Evolutionary conservation across 2,329 filamentous ascomycete species (phyloP), one percentile per base, ranked within the genome.

Genomic region (Cylindrodendrum hubeiense): DNA sequence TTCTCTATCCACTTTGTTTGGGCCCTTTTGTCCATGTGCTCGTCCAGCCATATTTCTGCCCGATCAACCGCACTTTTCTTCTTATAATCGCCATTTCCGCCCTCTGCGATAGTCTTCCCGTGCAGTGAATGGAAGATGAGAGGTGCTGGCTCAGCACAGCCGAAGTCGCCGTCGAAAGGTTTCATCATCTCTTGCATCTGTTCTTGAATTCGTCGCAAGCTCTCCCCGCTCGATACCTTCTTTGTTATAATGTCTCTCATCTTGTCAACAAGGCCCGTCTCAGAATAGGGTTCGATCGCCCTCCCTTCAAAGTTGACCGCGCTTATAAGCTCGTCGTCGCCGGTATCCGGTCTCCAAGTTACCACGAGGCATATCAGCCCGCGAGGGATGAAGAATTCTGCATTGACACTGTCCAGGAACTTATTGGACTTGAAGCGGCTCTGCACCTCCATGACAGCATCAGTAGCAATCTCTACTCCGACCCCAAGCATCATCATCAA

Each of bases 361-460:
- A 90, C 83, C 39, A 91, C 79, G 21, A 80, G 43, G 4, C 72
- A 76, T 13, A 84, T 86, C 0, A 90, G 79, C 0, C 88, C 88
- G 2, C 82, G 82, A 0, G 88, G 87, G 50, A 80, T 82, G 74
- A 90, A 91, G 63, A 88, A 83, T 3, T 85, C 79, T 9, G 83
- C 79, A 70, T 90, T 90, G 69, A 88, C 81, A 37, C 79, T 76
- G 67, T 89, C 83, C 17, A 91, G 80, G 71, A 87, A 90, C 0
- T 73, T 77, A 69, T 89, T 89, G 0, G 84, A 81, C 44, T 81
- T 77, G 69, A 78, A 76, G 19, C 79, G 79, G 10, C 76, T 78
- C 30, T 82, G 77, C 0, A 79, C 74, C 54, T 83, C 80, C 58
- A 81, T 80, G 1, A 80, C 80, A 2, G 80, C 76, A 13, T 81